Percentiles rank a stretch among this genome's conserved stretches.
Conservation (phyloP, 345 rosid species). For the Salix caprea region DNA sequence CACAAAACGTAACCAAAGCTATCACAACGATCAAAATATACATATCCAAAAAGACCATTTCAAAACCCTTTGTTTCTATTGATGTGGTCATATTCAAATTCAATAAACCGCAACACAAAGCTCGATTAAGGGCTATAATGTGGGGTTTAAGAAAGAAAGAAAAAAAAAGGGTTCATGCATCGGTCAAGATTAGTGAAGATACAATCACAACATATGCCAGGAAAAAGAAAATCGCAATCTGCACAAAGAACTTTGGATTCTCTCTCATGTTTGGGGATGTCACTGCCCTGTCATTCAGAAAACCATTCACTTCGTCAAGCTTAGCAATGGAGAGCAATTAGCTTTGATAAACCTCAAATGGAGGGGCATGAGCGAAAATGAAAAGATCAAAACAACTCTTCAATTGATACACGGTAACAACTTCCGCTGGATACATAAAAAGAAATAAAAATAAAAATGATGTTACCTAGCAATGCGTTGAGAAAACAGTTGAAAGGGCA, state of each 20-base stretch:
- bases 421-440: neutral
- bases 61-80: constrained; percentile 13
- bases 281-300: constrained; percentile 67
- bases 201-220: constrained; percentile 92
- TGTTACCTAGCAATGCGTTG: constrained; percentile 85
- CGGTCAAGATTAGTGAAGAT: constrained; percentile 91
- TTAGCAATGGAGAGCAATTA: neutral
- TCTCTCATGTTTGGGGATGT: constrained; percentile 99
- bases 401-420: neutral
- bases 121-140: neutral
- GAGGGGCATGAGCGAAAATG: neutral
- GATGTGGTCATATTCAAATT: constrained; percentile 9
- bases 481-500: constrained; percentile 85
- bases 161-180: constrained; percentile 43
- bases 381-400: neutral
- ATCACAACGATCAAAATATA: neutral
- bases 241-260: constrained; percentile 83
- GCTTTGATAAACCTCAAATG: neutral
- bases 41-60: neutral
- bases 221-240: constrained; percentile 81
- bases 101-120: constrained; percentile 6
- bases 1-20: too few relatives aligned
- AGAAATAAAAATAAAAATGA: constrained; percentile 2
- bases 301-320: neutral
- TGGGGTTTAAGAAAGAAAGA: neutral